Evolutionary conservation across 2,329 filamentous ascomycete genomes (phyloP).

Genomic region (Penicillium vulpinum): DNA sequence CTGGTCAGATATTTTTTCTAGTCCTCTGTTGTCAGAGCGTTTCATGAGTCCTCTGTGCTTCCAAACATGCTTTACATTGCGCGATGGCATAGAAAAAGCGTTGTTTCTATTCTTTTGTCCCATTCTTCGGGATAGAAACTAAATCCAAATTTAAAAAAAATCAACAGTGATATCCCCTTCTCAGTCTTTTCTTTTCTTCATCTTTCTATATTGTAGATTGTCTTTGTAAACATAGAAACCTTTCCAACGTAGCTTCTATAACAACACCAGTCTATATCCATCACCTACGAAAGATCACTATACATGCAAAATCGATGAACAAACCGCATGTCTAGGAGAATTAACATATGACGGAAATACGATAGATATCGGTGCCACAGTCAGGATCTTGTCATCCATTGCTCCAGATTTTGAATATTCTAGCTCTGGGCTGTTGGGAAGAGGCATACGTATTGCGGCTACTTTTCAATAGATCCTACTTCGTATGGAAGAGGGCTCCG

Average conservation of each 20-base stretch:
- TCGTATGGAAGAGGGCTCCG: no score
- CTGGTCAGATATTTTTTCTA: neutral
- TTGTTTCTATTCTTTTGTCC: neutral
- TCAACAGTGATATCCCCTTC: neutral
- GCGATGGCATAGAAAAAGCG: conserved; percentile 12
- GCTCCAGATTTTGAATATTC: no score
- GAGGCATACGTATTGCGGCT: no score
- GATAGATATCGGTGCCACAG: no score
- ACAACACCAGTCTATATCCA: neutral
- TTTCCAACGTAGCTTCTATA: no score
- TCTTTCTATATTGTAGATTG: neutral
- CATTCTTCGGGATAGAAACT: neutral
- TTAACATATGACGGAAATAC: no score
- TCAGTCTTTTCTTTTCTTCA: neutral
- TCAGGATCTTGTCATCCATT: no score
- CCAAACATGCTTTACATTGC: conserved; percentile 5
- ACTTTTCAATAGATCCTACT: no score
- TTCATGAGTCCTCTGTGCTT: neutral
- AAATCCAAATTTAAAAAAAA: neutral
- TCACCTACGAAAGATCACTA: neutral
- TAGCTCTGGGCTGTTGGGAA: no score
- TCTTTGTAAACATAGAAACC: neutral
- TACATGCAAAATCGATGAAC: neutral
- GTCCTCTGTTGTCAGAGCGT: neutral
- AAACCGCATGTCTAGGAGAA: no score